Evolutionary conservation across 2,329 filamentous ascomycete genomes (phyloP), one percentile per base, ranked within the genome.

Genomic region (Verticillium longisporum): DNA sequence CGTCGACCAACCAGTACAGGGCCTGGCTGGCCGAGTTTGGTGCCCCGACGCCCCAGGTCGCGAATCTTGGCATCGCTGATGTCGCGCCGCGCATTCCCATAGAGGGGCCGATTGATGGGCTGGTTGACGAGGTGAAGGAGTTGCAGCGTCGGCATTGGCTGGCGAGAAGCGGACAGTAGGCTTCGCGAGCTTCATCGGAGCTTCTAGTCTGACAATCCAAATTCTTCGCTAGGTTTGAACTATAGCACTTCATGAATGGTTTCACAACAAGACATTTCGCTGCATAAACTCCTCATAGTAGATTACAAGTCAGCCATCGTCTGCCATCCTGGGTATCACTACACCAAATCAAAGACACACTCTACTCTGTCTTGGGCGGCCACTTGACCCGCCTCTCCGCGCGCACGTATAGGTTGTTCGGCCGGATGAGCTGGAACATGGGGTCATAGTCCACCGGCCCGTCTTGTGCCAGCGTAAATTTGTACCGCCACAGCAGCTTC

Each of bases 401-500:
- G 21, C 75, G 69, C 1, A 83, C 80, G 63, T 82, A 85, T 56
- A 85, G 60, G 67, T 85, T 85, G 37, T 77, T 76, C 1, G 83
- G 83, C 21, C 83, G 69, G 61, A 86, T 84, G 1, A 86, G 70
- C 72, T 84, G 81, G 69, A 86, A 86, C 74, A 80, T 78, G 1
- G 83, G 83, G 63, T 86, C 83, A 56, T 86, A 86, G 60, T 85
- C 82, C 6, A 86, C 73, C 0, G 78, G 72, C 1, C 75, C 80
- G 4, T 82, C 75, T 4, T 76, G 75, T n/a, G 79, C 83, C n/a
- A 77, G 69, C 10, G 63, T 70, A 62, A 85, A 88, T 60, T 81
- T 74, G 68, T 88, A 88, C 7, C 85, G 75, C 61, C 80, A 87
- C 2, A 88, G 70, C 41, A 88, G 71, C 73, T 87, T 83, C 1